Evolutionary conservation across 73 alveolate genomes (phyloP).

Genomic region (Paramecium caudatum): DNA sequence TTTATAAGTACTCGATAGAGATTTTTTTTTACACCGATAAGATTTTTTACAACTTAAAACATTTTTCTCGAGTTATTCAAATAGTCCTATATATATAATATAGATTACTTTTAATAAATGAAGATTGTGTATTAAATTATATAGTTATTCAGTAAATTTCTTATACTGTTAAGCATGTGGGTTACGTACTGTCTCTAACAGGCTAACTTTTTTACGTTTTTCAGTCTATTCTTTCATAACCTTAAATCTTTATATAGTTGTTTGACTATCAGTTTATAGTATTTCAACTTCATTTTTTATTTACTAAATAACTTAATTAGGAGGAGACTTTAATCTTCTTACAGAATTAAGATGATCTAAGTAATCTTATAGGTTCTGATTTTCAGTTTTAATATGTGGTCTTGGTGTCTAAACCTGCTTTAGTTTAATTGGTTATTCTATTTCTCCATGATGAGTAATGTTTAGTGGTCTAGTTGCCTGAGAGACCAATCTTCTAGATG

Average conservation of each 20-base stretch:
- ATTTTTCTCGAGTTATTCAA: slow-evolving; percentile 56
- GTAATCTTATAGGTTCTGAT: not conserved
- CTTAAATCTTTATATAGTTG: slow-evolving; percentile 9
- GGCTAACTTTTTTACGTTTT: slow-evolving; percentile 8
- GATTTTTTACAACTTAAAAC: slow-evolving; percentile 55
- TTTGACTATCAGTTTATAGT: slow-evolving; percentile 19
- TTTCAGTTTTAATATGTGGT: not conserved
- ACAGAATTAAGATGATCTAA: slow-evolving; percentile 42
- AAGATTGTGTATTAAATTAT: slow-evolving; percentile 29
- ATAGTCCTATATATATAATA: not conserved
- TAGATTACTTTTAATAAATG: not conserved
- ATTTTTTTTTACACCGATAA: slow-evolving; percentile 26
- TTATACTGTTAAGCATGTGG: slow-evolving; percentile 21
- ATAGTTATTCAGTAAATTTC: not conserved
- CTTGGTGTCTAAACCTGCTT: not conserved
- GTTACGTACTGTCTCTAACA: slow-evolving; percentile 32
- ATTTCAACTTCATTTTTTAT: slow-evolving; percentile 15
- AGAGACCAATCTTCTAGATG: not conserved
- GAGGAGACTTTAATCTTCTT: not conserved
- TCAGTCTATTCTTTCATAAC: not conserved
- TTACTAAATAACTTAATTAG: not conserved
- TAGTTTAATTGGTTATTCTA: not conserved
- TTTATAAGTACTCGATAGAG: not conserved
- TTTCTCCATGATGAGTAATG: slow-evolving; percentile 11
- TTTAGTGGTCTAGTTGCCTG: slow-evolving; percentile 3